Conservation (phyloP, 345 rosid species). For the Sonneratia alba region DNA sequence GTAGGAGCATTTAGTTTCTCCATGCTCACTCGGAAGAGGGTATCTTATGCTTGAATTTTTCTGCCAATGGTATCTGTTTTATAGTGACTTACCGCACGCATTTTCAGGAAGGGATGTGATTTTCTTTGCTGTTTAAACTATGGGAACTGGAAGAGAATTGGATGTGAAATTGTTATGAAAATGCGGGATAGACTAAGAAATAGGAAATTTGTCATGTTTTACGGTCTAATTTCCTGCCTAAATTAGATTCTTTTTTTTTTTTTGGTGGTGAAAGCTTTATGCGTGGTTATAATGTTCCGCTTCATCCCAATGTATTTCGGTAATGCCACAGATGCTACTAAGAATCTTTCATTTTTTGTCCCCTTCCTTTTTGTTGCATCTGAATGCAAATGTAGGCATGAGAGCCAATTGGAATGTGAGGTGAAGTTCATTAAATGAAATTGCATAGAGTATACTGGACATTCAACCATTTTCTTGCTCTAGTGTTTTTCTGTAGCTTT, state of each 20-base stretch:
- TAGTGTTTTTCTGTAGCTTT: background rate
- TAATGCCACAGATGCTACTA: background rate
- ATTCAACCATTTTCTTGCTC: background rate
- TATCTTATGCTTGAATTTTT: background rate
- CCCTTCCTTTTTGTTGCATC: background rate
- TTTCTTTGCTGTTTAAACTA: background rate
- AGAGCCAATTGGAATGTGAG: background rate
- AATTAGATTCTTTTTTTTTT: background rate
- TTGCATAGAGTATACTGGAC: background rate
- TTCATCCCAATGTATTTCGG: background rate
- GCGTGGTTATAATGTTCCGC: background rate
- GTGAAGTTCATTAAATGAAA: background rate
- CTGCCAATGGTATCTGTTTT: background rate
- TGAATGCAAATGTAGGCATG: background rate
- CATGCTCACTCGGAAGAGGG: background rate
- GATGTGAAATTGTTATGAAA: background rate
- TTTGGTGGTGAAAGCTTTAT: background rate
- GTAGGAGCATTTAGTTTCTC: background rate
- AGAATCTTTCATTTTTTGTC: background rate
- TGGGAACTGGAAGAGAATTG: background rate
- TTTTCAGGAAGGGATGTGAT: background rate
- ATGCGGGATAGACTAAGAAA: background rate
- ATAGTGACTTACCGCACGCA: background rate
- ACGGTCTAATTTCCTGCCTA: background rate
- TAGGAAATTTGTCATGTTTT: background rate